A percentile compares a stretch with the other conserved stretches of the same genome.
phyloP scores from a whole-genome alignment of 768 basidiomycete species.

The Hortiboletus flavorubellus region DNA sequence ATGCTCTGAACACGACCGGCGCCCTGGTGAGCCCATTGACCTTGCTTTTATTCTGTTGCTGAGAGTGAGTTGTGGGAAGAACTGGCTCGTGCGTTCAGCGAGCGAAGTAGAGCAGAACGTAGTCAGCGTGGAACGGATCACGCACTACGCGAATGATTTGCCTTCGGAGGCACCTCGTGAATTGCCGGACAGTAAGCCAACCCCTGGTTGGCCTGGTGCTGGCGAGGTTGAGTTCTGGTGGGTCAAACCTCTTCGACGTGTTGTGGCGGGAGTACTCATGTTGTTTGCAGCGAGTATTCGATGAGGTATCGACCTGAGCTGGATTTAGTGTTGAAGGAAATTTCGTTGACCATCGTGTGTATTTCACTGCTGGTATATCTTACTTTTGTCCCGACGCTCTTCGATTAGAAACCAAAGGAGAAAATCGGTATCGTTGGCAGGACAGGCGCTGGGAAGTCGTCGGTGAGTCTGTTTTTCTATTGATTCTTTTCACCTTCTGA shows the following conservation, averaged over 20 bases:
- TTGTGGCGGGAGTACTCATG: neutral
- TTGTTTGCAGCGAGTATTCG: slow-evolving; percentile 54
- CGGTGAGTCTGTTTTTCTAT: slow-evolving; percentile 39
- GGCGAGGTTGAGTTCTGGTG: slow-evolving; percentile 75
- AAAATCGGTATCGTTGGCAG: slow-evolving; percentile 89
- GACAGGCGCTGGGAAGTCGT: slow-evolving; percentile 80
- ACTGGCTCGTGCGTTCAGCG: slow-evolving; percentile 79
- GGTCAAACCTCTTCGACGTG: slow-evolving; percentile 19
- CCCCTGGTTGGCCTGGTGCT: slow-evolving; percentile 62
- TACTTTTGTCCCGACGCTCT: slow-evolving; percentile 2
- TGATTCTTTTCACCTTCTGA: neutral
- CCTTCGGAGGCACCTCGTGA: slow-evolving; percentile 72
- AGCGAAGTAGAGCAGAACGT: slow-evolving; percentile 91
- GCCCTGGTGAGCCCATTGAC: slow-evolving; percentile 52
- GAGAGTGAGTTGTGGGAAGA: slow-evolving; percentile 37
- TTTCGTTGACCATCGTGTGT: slow-evolving; percentile 66
- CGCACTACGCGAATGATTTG: slow-evolving; percentile 71
- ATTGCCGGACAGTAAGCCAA: slow-evolving; percentile 54
- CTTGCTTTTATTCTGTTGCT: neutral
- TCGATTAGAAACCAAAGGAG: slow-evolving; percentile 63
- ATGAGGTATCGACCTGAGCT: slow-evolving; percentile 78
- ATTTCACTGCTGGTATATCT: neutral
- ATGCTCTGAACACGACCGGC: slow-evolving; percentile 81
- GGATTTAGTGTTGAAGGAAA: slow-evolving; percentile 73
- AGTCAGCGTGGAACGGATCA: slow-evolving; percentile 84